Evolutionary conservation across 768 basidiomycete genomes (phyloP).

Genomic region (Goffeauzyma gilvescens): DNA sequence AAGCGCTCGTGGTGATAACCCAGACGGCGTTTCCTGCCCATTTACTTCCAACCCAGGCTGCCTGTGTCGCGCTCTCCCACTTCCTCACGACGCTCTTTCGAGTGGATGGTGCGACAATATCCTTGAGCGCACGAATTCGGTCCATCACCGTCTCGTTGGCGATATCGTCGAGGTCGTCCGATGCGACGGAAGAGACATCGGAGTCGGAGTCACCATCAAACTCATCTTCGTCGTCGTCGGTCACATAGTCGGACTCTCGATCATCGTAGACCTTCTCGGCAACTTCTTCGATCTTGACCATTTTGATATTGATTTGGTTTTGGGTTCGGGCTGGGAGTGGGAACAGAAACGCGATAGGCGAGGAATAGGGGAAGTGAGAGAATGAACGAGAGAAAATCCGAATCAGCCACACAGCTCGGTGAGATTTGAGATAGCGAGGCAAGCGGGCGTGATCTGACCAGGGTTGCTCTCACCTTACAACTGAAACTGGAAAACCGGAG

Average conservation of each 20-base stretch:
- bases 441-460: too few species aligned
- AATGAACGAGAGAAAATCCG: too few species aligned
- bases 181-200: constrained; percentile 57
- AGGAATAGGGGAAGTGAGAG: too few species aligned
- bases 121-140: constrained; percentile 74
- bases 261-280: constrained; percentile 33
- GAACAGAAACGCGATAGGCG: too few species aligned
- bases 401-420: too few species aligned
- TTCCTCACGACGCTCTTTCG: constrained; percentile 53
- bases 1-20: constrained; percentile 81
- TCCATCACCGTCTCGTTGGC: constrained; percentile 68
- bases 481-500: too few species aligned
- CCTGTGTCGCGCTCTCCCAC: constrained; percentile 43
- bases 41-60: constrained; percentile 48
- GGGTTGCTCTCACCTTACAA: too few species aligned
- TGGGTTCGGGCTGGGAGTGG: too few species aligned
- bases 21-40: constrained; percentile 75
- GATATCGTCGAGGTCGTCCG: constrained; percentile 35
- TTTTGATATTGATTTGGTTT: too few species aligned
- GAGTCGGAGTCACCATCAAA: constrained; percentile 43
- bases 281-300: constrained; percentile 83
- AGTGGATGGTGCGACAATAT: constrained; percentile 84
- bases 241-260: constrained; percentile 43
- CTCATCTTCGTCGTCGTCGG: constrained; percentile 52
- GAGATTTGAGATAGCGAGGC: too few species aligned